Conservation (phyloP, 2,329 filamentous ascomycete species). For the Microcyclospora pomicola region DNA sequence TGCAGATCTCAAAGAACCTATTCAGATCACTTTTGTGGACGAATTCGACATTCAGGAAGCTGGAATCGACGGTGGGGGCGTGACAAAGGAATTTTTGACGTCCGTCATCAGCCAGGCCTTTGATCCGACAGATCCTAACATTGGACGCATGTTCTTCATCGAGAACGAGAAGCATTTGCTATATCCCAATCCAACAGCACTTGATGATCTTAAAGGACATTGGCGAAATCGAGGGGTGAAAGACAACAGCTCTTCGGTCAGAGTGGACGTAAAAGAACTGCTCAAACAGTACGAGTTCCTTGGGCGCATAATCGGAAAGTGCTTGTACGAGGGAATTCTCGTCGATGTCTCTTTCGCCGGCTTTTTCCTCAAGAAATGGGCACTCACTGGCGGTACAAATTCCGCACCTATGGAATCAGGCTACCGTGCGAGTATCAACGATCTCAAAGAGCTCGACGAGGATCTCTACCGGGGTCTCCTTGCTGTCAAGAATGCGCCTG, state of each 20-base stretch:
- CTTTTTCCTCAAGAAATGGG: slow-evolving; percentile 95
- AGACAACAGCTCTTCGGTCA: slow-evolving; percentile 2
- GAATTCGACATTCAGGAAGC: slow-evolving; percentile 76
- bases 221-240: slow-evolving; percentile 5
- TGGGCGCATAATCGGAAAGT: slow-evolving; percentile 87
- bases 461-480: slow-evolving; percentile 76
- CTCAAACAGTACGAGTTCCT: slow-evolving; percentile 77
- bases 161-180: slow-evolving; percentile 76
- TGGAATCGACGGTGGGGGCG: slow-evolving; percentile 90
- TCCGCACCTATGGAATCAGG: slow-evolving; percentile 52
- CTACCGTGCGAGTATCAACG: slow-evolving; percentile 88
- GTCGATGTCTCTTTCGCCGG: slow-evolving; percentile 86
- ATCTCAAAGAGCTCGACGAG: slow-evolving; percentile 82
- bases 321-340: slow-evolving; percentile 90
- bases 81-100: slow-evolving; percentile 92
- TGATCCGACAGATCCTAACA: slow-evolving; percentile 32
- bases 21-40: slow-evolving; percentile 93
- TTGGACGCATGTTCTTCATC: slow-evolving; percentile 46
- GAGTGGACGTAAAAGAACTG: slow-evolving; percentile 25
- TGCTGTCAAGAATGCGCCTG: slow-evolving; percentile 69
- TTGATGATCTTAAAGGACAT: slow-evolving; percentile 13
- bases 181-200: slow-evolving; percentile 66
- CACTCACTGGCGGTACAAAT: slow-evolving; percentile 52
- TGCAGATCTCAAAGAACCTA: slow-evolving; percentile 79
- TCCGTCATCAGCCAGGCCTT: slow-evolving; percentile 81